Evolutionary conservation across 257 asterid species (phyloP).

Genomic region (Paraleonurus japonicus): DNA sequence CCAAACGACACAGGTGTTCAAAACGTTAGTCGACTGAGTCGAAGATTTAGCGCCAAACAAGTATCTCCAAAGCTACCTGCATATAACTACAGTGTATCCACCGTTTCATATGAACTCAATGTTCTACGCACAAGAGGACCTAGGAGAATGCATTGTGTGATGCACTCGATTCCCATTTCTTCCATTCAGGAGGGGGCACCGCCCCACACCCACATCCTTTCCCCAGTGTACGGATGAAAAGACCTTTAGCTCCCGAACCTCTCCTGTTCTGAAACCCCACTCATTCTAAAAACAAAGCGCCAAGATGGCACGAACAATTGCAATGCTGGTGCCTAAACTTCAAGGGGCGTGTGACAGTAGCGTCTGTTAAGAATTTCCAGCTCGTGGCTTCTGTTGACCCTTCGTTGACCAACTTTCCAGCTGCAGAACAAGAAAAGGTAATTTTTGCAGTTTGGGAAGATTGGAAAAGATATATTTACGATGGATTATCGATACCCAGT

Average conservation of each 20-base stretch:
- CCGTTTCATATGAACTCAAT: slow-evolving; percentile 75
- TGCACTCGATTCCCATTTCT: slow-evolving; percentile 74
- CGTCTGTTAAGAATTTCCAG: slow-evolving; percentile 89
- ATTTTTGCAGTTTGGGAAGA: slow-evolving; percentile 89
- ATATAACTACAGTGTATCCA: slow-evolving; percentile 56
- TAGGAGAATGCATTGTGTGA: slow-evolving; percentile 72
- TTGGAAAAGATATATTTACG: slow-evolving; percentile 90
- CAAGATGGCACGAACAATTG: slow-evolving; percentile 94
- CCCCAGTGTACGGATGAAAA: slow-evolving; percentile 43
- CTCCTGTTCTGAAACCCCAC: slow-evolving; percentile 38
- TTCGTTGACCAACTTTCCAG: slow-evolving; percentile 46
- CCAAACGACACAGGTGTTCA: slow-evolving; percentile 48
- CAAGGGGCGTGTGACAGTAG: slow-evolving; percentile 95
- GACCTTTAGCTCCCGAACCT: slow-evolving; percentile 31
- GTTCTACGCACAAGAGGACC: slow-evolving; percentile 96
- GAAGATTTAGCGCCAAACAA: slow-evolving; percentile 69
- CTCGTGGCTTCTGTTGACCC: slow-evolving; percentile 79
- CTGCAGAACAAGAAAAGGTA: slow-evolving; percentile 78
- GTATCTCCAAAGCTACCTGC: slow-evolving; percentile 84
- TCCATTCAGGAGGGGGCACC: slow-evolving; percentile 75
- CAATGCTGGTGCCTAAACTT: slow-evolving; percentile 96
- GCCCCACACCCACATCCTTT: slow-evolving; percentile 77
- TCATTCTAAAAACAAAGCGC: slow-evolving; percentile 75
- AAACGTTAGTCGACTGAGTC: slow-evolving; percentile 44
- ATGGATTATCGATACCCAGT: slow-evolving; percentile 91